Evolutionary conservation across 805 yeast species (phyloP), one percentile per base, ranked within the genome.

Genomic region (Candida hispaniensis): DNA sequence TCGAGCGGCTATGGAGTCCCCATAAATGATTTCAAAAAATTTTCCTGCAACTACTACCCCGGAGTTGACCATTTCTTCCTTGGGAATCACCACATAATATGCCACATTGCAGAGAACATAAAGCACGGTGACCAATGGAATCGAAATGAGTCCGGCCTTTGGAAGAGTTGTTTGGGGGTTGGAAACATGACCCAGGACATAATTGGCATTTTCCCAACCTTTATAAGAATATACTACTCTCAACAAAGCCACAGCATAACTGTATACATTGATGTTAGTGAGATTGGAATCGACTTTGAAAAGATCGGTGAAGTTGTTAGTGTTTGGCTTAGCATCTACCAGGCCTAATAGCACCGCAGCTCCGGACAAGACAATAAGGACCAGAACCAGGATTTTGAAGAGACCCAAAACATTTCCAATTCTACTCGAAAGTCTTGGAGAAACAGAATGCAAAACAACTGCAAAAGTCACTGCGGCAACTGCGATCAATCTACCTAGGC

Each of bases 161-260:
- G 67, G 64, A 36, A 73, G 59, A 0, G 76, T 73, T 18, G 64
- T 61, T 26, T 63, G 62, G 0, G 81, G 81, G 43, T 73, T 61
- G 11, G 61, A 59, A 26, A 74, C 64, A 45, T 74, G 80, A 41
- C 67, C 65, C 34, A 74, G 54, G 1, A 74, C 81, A 44, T 71
- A 67, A 47, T 75, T 75, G 26, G 75, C 75, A 44, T 74, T 74
- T 44, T 75, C 80, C 79, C 80, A 74, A 4, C 81, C 81, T 41
- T 73, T 68, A 52, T 72, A 74, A 1, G 79, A 71, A 47, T 73
- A 74, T 9, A 75, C 69, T 14, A 75, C 66, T 32, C 75, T 69
- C 21, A 74, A 49, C 19, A 74, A 48, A 1, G 75, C 79, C 21
- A 73, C 73, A 1, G 79, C 63, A 5, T 66, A 48, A 22, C 69